Base-by-base conservation (phyloP, 169 alveolate species). In the Theileria equi region DNA sequence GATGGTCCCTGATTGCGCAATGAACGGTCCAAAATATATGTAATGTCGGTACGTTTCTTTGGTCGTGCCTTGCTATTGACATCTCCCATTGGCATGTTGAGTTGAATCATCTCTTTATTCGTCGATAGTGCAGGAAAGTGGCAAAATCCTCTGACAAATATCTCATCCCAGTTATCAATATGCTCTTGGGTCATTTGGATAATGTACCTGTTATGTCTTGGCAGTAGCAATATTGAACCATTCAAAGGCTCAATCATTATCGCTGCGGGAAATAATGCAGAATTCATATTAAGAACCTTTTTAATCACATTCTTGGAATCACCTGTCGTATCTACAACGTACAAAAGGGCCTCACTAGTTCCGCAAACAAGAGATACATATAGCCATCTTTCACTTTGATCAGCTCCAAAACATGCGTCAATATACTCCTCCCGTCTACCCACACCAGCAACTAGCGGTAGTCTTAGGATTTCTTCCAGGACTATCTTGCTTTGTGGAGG, bases 111-210 rank as follows among this genome's bases (percentile, higher is more conserved):
- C 58, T 69, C 81, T 35, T 69, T 69, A 32, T 69, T 69, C 3
- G 81, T 69, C 2, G 76, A 41, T 19, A 69, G 28, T 10, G 60
- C 44, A 3, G 81, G 81, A 43, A 69, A 69, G n/a, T 60, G 81
- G 43, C 66, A 47, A 41, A 69, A 69, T 40, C 60, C 64, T 17
- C 73, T 36, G n/a, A 66, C 38, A 28, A 26, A 43, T 11, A 64
- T 45, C 28, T 69, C 73, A 32, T 69, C 81, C 23, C 60, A 25
- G 65, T 21, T 69, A 44, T 69, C 81, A 41, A 45, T 10, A 34
- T 58, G 73, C 35, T 69, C 81, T 48, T 47, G 71, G 6, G 77
- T 69, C 21, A 69, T 54, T 23, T 58, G 74, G 6, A 60, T 32
- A 10, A 69, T 40, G 55, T 19, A 69, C 29, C 81, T 26, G 17